phyloP scores from a whole-genome alignment of 106 monocot genomes.

The Alisma plantagoaquatica region DNA sequence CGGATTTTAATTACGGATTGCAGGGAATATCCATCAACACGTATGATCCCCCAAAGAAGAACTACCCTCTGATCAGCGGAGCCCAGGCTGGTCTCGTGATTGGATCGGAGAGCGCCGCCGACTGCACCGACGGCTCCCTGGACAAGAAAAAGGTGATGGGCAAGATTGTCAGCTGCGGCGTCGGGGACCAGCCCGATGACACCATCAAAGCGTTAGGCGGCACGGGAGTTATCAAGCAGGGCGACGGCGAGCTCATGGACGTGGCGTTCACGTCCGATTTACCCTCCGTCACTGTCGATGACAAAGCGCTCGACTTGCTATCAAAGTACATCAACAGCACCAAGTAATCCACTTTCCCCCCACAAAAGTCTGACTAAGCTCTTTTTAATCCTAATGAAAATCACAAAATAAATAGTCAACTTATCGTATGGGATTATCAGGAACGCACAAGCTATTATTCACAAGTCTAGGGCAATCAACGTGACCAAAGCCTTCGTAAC shows the following conservation, averaged over 20 bases:
- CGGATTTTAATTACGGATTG: too few relatives aligned
- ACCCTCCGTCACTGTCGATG: not conserved
- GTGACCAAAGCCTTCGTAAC: not conserved
- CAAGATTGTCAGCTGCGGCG: constrained; percentile 6
- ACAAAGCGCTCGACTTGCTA: not conserved
- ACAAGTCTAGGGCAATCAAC: not conserved
- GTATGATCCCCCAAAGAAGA: not conserved
- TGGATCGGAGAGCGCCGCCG: not conserved
- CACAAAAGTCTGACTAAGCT: too few relatives aligned
- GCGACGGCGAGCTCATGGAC: not conserved
- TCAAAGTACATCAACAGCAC: not conserved
- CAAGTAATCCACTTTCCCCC: too few relatives aligned
- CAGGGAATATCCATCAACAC: constrained; percentile 8
- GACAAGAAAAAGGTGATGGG: constrained; percentile 10
- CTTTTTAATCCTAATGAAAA: too few relatives aligned
- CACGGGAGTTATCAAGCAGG: constrained; percentile 3
- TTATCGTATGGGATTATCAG: too few relatives aligned
- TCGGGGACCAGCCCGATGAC: not conserved
- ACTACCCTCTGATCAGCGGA: constrained; percentile 3
- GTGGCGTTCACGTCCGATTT: not conserved
- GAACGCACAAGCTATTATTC: not conserved
- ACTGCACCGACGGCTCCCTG: constrained; percentile 5
- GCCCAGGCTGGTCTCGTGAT: not conserved
- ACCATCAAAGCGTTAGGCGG: not conserved
- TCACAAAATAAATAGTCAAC: too few relatives aligned